Conservation (phyloP, 2,329 filamentous ascomycete species). For the Nigrograna mackinnonii region DNA sequence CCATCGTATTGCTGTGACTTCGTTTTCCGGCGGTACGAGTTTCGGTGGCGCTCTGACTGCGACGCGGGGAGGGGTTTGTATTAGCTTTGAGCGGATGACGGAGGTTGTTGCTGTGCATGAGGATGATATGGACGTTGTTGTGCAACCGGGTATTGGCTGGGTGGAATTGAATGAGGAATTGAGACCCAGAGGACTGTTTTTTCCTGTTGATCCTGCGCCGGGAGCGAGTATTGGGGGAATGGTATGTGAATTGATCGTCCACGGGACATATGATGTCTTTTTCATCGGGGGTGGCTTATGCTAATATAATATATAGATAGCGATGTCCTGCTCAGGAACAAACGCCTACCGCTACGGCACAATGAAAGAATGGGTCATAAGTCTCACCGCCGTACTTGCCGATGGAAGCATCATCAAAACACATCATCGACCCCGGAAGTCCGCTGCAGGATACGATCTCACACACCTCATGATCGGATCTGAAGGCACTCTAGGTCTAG, state of each 20-base stretch:
- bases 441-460: constrained; percentile 87
- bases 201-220: constrained; percentile 89
- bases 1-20: constrained; percentile 79
- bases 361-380: constrained; percentile 90
- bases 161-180: constrained; percentile 78
- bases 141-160: constrained; percentile 74
- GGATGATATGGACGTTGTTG: constrained; percentile 61
- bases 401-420: constrained; percentile 89
- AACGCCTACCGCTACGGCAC: constrained; percentile 93
- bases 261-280: not conserved
- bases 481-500: constrained; percentile 86
- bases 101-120: constrained; percentile 74
- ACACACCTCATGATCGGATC: constrained; percentile 86
- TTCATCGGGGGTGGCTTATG: not conserved
- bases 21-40: constrained; percentile 83
- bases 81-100: constrained; percentile 85
- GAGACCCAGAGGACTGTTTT: constrained; percentile 70
- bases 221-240: constrained; percentile 90
- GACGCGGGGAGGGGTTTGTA: constrained; percentile 77
- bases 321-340: constrained; percentile 74
- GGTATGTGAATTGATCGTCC: constrained; percentile 56
- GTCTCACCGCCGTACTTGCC: constrained; percentile 81
- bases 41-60: constrained; percentile 85
- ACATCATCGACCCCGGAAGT: constrained; percentile 82
- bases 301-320: constrained; percentile 23